These are phyloP conservation scores for Cercospora sp. DNA, from an alignment of 2,329 filamentous ascomycete species.

Conservation along the genomic window DNA sequence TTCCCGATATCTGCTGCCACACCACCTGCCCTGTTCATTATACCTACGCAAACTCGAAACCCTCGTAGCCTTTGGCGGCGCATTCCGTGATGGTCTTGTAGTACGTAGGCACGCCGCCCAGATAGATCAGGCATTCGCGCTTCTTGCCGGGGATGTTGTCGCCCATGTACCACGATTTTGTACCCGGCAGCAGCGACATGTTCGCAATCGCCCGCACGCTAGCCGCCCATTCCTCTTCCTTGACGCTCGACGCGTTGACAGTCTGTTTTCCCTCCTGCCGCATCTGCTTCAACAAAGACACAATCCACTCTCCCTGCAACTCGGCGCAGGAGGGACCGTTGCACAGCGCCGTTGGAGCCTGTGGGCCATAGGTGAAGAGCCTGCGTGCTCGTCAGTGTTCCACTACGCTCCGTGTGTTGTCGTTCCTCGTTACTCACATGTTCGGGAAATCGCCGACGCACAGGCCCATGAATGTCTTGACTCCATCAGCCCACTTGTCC, in stretches of 20 bases:
- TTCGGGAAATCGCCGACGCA: conserved; percentile 35
- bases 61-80: conserved; percentile 4
- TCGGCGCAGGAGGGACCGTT: conserved; percentile 44
- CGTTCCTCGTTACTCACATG: conserved; percentile 23
- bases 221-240: conserved; percentile 35
- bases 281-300: conserved; percentile 25
- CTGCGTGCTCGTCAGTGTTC: not conserved
- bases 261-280: conserved; percentile 17
- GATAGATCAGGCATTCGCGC: conserved; percentile 36
- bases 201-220: conserved; percentile 44
- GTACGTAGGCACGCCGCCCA: conserved; percentile 15
- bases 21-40: too few species aligned
- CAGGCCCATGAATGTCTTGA: conserved; percentile 43
- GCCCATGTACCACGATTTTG: conserved; percentile 38
- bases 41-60: conserved; percentile 7
- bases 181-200: conserved; percentile 38
- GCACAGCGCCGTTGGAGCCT: conserved; percentile 47
- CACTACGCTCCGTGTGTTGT: not conserved
- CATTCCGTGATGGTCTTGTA: conserved; percentile 11
- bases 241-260: conserved; percentile 35
- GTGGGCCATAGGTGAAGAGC: conserved; percentile 42
- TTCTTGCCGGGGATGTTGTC: conserved; percentile 49
- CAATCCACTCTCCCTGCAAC: conserved; percentile 40
- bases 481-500: conserved; percentile 32
- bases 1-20: too few species aligned